These are phyloP conservation scores for Calonectria honghensis DNA, from an alignment of 2,329 filamentous ascomycete genomes.

Conservation along the genomic window DNA sequence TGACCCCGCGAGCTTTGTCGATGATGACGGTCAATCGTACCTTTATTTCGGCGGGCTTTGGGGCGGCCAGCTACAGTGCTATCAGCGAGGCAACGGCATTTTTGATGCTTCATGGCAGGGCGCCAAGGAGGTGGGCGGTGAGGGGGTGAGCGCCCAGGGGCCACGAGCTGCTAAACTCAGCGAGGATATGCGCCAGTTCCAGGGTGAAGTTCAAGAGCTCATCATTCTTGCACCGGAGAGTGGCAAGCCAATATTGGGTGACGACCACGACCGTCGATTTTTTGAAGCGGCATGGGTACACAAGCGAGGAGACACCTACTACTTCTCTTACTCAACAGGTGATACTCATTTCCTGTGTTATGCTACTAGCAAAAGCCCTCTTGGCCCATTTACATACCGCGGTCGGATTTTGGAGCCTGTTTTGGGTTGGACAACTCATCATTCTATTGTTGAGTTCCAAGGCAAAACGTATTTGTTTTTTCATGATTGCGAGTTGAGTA, in stretches of 20 bases:
- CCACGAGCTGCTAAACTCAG: conserved; percentile 80
- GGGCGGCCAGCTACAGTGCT: conserved; percentile 89
- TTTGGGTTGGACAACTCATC: conserved; percentile 87
- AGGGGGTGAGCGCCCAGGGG: conserved; percentile 74
- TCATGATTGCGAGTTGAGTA: conserved; percentile 82
- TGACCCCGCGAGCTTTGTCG: conserved; percentile 85
- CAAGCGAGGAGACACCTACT: conserved; percentile 81
- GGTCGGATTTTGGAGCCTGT: conserved; percentile 85
- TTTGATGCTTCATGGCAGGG: conserved; percentile 75
- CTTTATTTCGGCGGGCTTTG: conserved; percentile 86
- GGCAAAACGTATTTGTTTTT: conserved; percentile 85
- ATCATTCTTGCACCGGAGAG: conserved; percentile 78
- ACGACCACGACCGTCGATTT: conserved; percentile 84
- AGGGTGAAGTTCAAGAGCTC: conserved; percentile 73
- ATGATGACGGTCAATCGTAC: conserved; percentile 66
- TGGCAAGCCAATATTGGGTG: conserved; percentile 74
- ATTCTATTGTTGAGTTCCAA: conserved; percentile 84
- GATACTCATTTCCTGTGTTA: conserved; percentile 86
- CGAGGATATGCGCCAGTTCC: conserved; percentile 80
- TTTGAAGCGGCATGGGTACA: conserved; percentile 90
- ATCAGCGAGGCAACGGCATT: conserved; percentile 70
- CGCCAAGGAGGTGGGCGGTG: conserved; percentile 75
- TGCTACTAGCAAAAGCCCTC: conserved; percentile 77
- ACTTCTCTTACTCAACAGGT: conserved; percentile 86
- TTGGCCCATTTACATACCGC: conserved; percentile 83